phyloP scores from a whole-genome alignment of 179 eudicot species.

The Amaranthus tricolor region DNA sequence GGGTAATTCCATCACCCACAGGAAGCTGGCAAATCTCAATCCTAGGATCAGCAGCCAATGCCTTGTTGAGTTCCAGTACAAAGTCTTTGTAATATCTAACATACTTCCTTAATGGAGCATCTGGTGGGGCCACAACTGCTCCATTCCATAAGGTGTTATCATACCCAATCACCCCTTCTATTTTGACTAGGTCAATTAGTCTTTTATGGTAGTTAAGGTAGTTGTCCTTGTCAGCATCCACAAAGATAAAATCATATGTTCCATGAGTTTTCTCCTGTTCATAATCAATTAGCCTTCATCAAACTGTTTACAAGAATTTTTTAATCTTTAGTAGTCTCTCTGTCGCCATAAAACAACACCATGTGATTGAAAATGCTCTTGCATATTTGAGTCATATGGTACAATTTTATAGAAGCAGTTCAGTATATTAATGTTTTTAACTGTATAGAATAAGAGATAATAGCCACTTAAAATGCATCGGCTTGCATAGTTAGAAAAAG shows the following conservation, averaged over 20 bases:
- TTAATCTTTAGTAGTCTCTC: no score
- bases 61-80: conserved; percentile 75
- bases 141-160: conserved; percentile 74
- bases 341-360: no score
- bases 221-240: conserved; percentile 69
- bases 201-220: conserved; percentile 61
- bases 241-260: conserved; percentile 52
- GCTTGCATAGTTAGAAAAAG: no score
- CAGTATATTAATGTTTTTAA: no score
- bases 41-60: conserved; percentile 70
- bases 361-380: no score
- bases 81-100: conserved; percentile 72
- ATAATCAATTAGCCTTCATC: not conserved
- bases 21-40: conserved; percentile 83
- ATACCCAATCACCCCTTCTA: conserved; percentile 58
- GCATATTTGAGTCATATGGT: no score
- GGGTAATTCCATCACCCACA: conserved; percentile 81
- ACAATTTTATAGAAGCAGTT: no score
- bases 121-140: conserved; percentile 55
- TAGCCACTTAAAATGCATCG: no score
- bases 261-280: conserved; percentile 46
- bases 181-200: conserved; percentile 48
- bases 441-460: no score
- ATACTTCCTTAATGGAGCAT: conserved; percentile 72
- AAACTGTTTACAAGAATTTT: not conserved